Conservation (phyloP, 345 rosid genomes). For the Pseudoturritis turrita region DNA sequence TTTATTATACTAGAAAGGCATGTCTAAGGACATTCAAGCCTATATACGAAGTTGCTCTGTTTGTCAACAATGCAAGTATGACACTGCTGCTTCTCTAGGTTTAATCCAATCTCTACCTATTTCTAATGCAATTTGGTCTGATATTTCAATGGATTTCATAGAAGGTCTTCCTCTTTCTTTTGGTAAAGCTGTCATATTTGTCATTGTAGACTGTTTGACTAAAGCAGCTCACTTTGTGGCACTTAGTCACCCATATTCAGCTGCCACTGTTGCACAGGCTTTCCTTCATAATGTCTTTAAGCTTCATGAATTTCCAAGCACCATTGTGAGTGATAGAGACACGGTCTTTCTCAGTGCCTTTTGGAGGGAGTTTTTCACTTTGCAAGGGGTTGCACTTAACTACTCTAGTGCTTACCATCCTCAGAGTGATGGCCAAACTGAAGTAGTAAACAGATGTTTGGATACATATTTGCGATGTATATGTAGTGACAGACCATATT, state of each 20-base stretch:
- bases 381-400: neutral
- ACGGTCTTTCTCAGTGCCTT: neutral
- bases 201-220: neutral
- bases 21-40: neutral
- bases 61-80: neutral
- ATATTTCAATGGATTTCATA: neutral
- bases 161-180: neutral
- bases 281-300: neutral
- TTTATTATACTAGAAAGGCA: neutral
- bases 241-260: neutral
- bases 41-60: neutral
- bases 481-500: no score
- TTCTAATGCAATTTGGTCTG: neutral
- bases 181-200: neutral
- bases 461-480: no score
- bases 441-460: no score
- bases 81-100: neutral
- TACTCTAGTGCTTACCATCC: no score
- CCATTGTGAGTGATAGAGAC: neutral
- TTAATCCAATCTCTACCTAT: neutral
- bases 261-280: neutral
- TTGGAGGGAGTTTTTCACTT: neutral
- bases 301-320: accelerated
- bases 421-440: no score
- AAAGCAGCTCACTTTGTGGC: neutral